Evolutionary conservation across 768 basidiomycete species (phyloP), one percentile per base, ranked within the genome.

Genomic region (Tephrocybe rancida): DNA sequence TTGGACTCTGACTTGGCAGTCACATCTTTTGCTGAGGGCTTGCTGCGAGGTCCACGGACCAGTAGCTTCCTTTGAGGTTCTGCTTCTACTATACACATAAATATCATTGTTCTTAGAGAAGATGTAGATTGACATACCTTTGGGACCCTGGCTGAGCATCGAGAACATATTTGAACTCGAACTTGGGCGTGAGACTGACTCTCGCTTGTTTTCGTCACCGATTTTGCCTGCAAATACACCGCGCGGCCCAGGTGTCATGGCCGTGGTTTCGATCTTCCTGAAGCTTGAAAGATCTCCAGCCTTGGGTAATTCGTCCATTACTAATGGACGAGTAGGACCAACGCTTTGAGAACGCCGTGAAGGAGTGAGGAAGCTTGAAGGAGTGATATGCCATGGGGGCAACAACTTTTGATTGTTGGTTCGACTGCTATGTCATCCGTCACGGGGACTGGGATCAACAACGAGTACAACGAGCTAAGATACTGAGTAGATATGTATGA

Each of bases 81-180:
- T 9, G 79, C 76, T 3, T 69, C 68, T 51, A 66, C 61, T 4
- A 73, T 48, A 81, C 72, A 55, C 78, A 78, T 8, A 76, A 3
- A 16, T n/a, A 22, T 25, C 0, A 26, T 14, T 13, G 3, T 29
- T 7, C 44, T 2, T 21, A 43, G 0, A n/a, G 41, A 19, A 26
- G 13, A n/a, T 30, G 35, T 25, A 22, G n/a, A 37, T 29, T 13
- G 74, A 69, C 56, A 68, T 83, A 66, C 84, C 68, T 70, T 87
- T 88, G 37, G 79, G 58, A 57, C 76, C 77, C 66, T 86, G 83
- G 59, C 81, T 83, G 47, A 95, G 86, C 84, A 90, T 88, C 21
- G 86, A 87, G 74, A 94, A 94, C 87, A 93, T 93, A 70, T 94
- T 95, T 44, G 84, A 82, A 53, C 72, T 84, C 39, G 93, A 94